phyloP scores from a whole-genome alignment of 345 rosid genomes.

The Arabidopsis arenosa region DNA sequence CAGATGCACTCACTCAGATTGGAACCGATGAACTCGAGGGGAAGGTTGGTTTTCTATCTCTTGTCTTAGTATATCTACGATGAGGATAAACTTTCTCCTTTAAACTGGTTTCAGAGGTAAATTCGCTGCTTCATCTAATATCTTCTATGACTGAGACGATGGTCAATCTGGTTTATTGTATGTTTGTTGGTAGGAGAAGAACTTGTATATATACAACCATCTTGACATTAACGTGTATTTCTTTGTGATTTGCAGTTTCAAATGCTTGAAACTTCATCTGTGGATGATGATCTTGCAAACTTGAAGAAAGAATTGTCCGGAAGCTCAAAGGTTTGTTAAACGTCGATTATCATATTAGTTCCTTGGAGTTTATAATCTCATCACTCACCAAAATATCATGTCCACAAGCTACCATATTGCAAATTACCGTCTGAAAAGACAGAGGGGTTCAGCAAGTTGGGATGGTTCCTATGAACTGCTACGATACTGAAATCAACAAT shows the following conservation, averaged over 20 bases:
- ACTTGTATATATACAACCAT: neutral
- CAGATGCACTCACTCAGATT: slow-evolving; percentile 57
- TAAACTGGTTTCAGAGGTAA: slow-evolving; percentile 5
- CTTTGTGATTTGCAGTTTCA: slow-evolving; percentile 46
- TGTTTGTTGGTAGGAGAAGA: slow-evolving; percentile 9
- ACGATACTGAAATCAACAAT: neutral
- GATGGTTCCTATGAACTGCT: neutral
- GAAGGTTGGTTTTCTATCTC: slow-evolving; percentile 49
- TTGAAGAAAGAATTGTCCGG: slow-evolving; percentile 61
- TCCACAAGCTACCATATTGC: neutral
- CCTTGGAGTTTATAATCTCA: neutral
- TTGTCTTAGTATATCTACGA: slow-evolving; percentile 44
- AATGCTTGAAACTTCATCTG: slow-evolving; percentile 61
- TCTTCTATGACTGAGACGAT: neutral
- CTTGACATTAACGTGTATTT: slow-evolving; percentile 15
- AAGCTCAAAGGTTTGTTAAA: slow-evolving; percentile 50
- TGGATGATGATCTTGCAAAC: slow-evolving; percentile 58
- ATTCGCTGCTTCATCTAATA: slow-evolving; percentile 5
- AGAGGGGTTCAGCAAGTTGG: neutral
- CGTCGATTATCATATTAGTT: neutral
- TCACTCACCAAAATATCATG: neutral
- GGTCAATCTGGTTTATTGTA: slow-evolving; percentile 6
- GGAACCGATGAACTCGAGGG: slow-evolving; percentile 61
- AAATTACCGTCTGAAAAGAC: neutral
- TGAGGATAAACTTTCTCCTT: slow-evolving; percentile 34